phyloP scores from a whole-genome alignment of 768 basidiomycete genomes.

The Termitomyces sp. region DNA sequence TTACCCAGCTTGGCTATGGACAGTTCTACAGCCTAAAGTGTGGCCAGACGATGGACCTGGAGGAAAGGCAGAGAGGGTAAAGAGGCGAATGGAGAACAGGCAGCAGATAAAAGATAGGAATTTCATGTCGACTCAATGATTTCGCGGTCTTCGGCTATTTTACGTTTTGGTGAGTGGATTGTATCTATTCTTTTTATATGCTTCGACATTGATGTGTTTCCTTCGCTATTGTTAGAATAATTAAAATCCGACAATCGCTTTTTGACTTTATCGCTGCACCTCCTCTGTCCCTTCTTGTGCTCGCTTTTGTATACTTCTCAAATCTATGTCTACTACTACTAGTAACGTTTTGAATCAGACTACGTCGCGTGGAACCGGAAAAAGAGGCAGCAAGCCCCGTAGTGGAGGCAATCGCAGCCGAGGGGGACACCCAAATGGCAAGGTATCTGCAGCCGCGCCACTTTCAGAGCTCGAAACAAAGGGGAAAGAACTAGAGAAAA shows the following conservation, averaged over 20 bases:
- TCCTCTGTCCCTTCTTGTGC: neutral
- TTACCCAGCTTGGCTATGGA: slow-evolving; percentile 92
- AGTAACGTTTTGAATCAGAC: neutral
- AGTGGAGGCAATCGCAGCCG: slow-evolving; percentile 11
- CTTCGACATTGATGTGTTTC: neutral
- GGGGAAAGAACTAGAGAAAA: neutral
- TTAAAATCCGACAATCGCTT: slow-evolving; percentile 6
- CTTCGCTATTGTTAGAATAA: neutral
- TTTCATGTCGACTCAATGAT: slow-evolving; percentile 77
- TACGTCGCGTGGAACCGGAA: slow-evolving; percentile 7
- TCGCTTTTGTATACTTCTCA: neutral
- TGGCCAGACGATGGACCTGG: slow-evolving; percentile 70
- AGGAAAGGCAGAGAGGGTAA: slow-evolving; percentile 54
- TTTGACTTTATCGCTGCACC: neutral
- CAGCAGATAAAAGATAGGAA: slow-evolving; percentile 76
- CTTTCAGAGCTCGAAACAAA: neutral
- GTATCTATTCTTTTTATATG: neutral
- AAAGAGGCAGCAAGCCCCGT: slow-evolving; percentile 10
- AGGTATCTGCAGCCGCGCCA: neutral
- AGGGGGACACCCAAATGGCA: slow-evolving; percentile 7
- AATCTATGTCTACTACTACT: neutral
- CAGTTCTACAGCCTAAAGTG: slow-evolving; percentile 53
- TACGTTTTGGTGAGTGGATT: slow-evolving; percentile 4
- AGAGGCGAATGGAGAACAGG: slow-evolving; percentile 55
- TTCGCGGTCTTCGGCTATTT: slow-evolving; percentile 1